Conservation (phyloP, 257 asterid species). For the Ophiorrhiza pumila region DNA sequence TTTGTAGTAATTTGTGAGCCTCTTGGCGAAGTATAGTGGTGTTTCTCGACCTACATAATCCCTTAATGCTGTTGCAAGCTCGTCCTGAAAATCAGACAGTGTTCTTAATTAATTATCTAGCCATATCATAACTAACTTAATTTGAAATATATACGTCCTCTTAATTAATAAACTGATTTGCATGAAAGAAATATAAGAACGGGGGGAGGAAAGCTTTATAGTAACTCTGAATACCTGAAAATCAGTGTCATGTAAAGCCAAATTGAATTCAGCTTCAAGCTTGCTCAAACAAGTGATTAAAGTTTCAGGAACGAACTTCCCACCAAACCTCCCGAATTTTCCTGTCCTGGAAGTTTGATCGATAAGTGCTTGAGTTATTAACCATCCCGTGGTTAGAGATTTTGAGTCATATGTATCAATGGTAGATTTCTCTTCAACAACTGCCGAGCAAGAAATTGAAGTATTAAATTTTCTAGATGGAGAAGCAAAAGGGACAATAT, state of each 20-base stretch:
- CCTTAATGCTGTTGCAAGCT: constrained; percentile 43
- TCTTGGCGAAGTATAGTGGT: constrained; percentile 62
- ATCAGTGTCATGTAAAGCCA: constrained; percentile 33
- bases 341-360: constrained; percentile 21
- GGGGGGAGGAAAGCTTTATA: no score
- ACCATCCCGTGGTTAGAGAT: background rate
- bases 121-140: no score
- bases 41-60: constrained; percentile 82
- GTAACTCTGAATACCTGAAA: no score
- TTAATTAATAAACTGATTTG: no score
- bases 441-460: constrained; percentile 12
- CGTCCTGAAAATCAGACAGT: constrained; percentile 29
- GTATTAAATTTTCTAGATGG: background rate
- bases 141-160: no score
- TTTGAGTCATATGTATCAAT: background rate
- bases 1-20: constrained; percentile 66
- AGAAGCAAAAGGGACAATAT: background rate
- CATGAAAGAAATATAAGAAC: no score
- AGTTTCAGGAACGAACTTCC: constrained; percentile 68
- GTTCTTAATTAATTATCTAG: no score
- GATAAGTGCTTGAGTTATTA: constrained; percentile 8
- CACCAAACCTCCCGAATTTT: constrained; percentile 71
- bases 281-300: constrained; percentile 42
- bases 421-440: background rate
- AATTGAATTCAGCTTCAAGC: constrained; percentile 52